These are phyloP conservation scores for Metschnikowia peoriensis DNA, from an alignment of 805 yeast genomes.

Conservation along the genomic window DNA sequence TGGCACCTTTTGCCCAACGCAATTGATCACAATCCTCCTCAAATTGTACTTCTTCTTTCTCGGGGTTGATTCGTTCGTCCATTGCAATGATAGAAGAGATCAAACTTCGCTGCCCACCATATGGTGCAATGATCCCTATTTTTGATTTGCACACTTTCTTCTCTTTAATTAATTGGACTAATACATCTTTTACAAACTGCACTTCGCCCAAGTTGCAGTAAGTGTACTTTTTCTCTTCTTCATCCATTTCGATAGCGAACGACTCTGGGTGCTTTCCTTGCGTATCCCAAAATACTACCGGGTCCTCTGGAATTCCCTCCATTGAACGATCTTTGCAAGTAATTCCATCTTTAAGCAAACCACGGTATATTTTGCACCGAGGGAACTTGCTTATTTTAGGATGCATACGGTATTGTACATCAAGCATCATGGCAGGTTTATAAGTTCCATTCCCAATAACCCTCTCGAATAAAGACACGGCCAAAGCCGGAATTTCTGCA, in stretches of 20 bases:
- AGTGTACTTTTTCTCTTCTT: constrained; percentile 76
- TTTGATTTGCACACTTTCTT: constrained; percentile 68
- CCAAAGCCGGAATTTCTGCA: constrained; percentile 83
- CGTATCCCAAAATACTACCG: constrained; percentile 94
- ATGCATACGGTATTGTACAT: constrained; percentile 94
- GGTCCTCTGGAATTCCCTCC: constrained; percentile 75
- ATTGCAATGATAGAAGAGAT: constrained; percentile 33
- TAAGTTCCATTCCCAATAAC: constrained; percentile 44
- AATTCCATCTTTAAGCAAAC: constrained; percentile 86
- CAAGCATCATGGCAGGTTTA: constrained; percentile 44
- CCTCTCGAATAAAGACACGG: constrained; percentile 85
- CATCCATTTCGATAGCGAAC: constrained; percentile 55
- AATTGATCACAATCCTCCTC: neutral
- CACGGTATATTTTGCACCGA: constrained; percentile 88
- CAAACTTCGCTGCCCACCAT: constrained; percentile 88
- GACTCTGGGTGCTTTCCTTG: constrained; percentile 51
- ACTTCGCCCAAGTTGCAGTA: constrained; percentile 85
- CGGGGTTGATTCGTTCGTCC: neutral
- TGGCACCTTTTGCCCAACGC: neutral
- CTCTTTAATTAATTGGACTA: constrained; percentile 60
- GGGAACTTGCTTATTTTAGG: constrained; percentile 85
- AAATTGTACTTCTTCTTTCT: neutral
- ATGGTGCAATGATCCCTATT: constrained; percentile 91
- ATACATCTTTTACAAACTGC: constrained; percentile 74
- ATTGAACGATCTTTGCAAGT: constrained; percentile 66